phyloP scores from a whole-genome alignment of 805 yeast species.

The Cyberlindnera americana region DNA sequence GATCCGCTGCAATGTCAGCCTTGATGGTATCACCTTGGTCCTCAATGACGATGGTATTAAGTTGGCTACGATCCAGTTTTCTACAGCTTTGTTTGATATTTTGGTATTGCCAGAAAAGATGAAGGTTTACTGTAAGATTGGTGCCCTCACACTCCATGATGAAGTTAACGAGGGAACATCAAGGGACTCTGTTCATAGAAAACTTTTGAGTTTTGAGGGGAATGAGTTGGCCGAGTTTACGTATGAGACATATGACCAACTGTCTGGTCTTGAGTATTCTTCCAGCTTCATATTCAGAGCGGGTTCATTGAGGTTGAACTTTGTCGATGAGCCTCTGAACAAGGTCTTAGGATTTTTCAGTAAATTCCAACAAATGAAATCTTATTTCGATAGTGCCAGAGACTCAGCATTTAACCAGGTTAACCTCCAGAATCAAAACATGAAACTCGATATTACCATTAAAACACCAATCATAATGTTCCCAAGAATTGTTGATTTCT shows the following conservation, averaged over 20 bases:
- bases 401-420: conserved; percentile 87
- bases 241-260: conserved; percentile 76
- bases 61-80: conserved; percentile 72
- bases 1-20: conserved; percentile 60
- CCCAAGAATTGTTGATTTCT: conserved; percentile 52
- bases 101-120: conserved; percentile 71
- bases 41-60: conserved; percentile 81
- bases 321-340: conserved; percentile 76
- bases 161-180: conserved; percentile 66
- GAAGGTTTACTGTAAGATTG: conserved; percentile 68
- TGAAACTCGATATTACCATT: conserved; percentile 68
- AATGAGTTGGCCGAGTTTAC: conserved; percentile 74
- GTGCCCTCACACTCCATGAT: conserved; percentile 75
- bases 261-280: conserved; percentile 45
- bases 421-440: conserved; percentile 50
- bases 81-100: conserved; percentile 67
- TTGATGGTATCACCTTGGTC: conserved; percentile 71
- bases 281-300: conserved; percentile 60
- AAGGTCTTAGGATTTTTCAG: conserved; percentile 63
- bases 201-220: conserved; percentile 76
- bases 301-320: conserved; percentile 72
- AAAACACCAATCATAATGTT: conserved; percentile 82
- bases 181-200: conserved; percentile 54
- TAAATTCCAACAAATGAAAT: conserved; percentile 81
- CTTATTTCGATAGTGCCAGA: conserved; percentile 83